Percentiles rank a stretch among this genome's conserved stretches.
These are phyloP conservation scores for Colletotrichum sojae DNA, from an alignment of 2,329 filamentous ascomycete species.

Conservation along the genomic window DNA sequence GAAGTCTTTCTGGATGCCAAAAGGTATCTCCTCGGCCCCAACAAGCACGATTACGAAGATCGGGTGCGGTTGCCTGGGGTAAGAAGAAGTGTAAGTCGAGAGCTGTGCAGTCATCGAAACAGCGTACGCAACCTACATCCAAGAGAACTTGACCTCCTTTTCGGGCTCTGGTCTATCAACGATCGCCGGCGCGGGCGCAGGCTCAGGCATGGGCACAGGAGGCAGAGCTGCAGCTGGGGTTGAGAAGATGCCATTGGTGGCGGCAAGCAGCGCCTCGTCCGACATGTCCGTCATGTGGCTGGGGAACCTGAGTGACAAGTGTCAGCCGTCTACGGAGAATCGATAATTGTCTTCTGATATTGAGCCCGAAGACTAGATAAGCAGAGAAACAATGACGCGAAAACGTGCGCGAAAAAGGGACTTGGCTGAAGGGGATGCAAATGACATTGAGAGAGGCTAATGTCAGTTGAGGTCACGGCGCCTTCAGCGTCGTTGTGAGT, in stretches of 20 bases:
- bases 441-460: background rate
- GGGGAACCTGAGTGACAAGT: background rate
- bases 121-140: slow-evolving; percentile 51
- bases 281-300: slow-evolving; percentile 24
- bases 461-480: background rate
- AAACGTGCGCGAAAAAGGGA: too few relatives aligned
- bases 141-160: slow-evolving; percentile 50
- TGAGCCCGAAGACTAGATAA: too few relatives aligned
- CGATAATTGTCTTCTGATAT: background rate
- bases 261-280: slow-evolving; percentile 15
- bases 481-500: background rate
- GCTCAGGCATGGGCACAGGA: background rate
- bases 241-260: slow-evolving; percentile 22
- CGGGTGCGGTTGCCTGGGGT: slow-evolving; percentile 65
- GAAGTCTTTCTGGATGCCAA: slow-evolving; percentile 72
- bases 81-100: slow-evolving; percentile 34
- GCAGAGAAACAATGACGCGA: too few relatives aligned
- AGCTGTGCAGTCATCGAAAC: too few relatives aligned
- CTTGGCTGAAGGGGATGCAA: background rate
- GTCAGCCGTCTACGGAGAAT: slow-evolving; percentile 8
- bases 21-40: slow-evolving; percentile 66
- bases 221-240: background rate
- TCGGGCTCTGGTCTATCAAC: slow-evolving; percentile 1
- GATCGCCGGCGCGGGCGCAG: background rate
- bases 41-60: slow-evolving; percentile 69